Evolutionary conservation across 495 filamentous ascomycete genomes (phyloP), one percentile per base, ranked within the genome.

Genomic region (Xylaria castorea): DNA sequence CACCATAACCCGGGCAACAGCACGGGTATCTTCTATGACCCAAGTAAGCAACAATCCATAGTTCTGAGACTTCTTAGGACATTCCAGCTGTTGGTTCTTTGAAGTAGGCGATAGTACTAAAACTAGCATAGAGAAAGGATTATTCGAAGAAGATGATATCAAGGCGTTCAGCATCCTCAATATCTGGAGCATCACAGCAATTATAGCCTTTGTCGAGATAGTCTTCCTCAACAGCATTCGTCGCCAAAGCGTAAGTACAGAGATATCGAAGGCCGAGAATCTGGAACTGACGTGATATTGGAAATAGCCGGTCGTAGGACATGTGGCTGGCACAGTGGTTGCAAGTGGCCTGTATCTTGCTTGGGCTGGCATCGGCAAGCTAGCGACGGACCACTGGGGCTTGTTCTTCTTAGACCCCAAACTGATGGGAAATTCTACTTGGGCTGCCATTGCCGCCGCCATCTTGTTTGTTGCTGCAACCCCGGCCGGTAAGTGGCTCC

Each of bases 401-500:
- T 86, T 83, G 75, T 87, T 84, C 73, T 88, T 86, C 79, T 77
- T 89, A 50, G 83, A 88, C 51, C 79, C 79, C 12, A 74, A 81
- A 34, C 58, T 79, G 44, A 78, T 79, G 73, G 61, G 53, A 16
- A 68, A 71, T 3, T 66, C 57, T 27, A 76, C 79, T 20, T 75
- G 80, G 70, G 75, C 81, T 18, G 75, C 84, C 32, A 61, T 78
- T 68, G 80, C 80, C 1, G 81, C 81, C 27, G 77, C 72, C 34
- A 60, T 79, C 5, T 74, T 65, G 14, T 87, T 87, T 64, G 70
- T 83, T 53, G 75, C 55, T 16, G 18, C 81, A 48, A 75, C 81
- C 0, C 74, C 80, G 3, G 72, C 75, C 70, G 72, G 84, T 87
- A 76, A 81, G 84, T 72, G 2, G 1, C 44, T n/a, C 44, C 4